A percentile compares a stretch with the other conserved stretches of the same genome.
Evolutionary conservation across 1,284 basidiomycete species (phyloP).

Genomic region (Tilletiaria anomala): DNA sequence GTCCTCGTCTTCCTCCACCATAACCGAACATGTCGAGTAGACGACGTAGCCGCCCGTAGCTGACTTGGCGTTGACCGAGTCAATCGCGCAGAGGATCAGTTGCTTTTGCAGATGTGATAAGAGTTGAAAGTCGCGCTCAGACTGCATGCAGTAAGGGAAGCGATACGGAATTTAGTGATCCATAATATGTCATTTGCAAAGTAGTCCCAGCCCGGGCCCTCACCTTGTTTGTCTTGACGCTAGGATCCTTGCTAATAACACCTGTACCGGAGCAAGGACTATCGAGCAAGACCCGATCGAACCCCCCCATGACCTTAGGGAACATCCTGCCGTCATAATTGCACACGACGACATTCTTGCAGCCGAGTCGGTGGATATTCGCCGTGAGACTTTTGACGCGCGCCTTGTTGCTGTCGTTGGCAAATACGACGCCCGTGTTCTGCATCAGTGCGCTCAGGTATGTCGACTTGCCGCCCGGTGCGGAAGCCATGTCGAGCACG

Average conservation of each 20-base stretch:
- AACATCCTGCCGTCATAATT: conserved; percentile 96
- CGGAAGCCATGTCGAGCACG: conserved; percentile 95
- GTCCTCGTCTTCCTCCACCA: conserved; percentile 93
- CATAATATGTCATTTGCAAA: too few species aligned
- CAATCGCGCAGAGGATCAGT: conserved; percentile 91
- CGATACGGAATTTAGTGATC: background rate
- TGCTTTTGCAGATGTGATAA: conserved; percentile 96
- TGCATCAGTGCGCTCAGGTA: conserved; percentile 56
- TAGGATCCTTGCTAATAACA: conserved; percentile 92
- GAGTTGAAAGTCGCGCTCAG: conserved; percentile 74
- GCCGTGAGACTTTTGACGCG: conserved; percentile 91
- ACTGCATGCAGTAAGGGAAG: conserved; percentile 42
- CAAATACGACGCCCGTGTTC: conserved; percentile 95
- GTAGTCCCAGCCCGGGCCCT: conserved; percentile 4
- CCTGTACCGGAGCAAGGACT: conserved; percentile 97
- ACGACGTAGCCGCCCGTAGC: conserved; percentile 86
- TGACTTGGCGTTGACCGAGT: conserved; percentile 78
- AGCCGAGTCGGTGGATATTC: conserved; percentile 90
- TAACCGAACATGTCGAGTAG: conserved; percentile 97
- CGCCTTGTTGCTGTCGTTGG: conserved; percentile 89
- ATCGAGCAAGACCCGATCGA: conserved; percentile 88
- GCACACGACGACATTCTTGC: conserved; percentile 94
- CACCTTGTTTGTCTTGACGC: conserved; percentile 94
- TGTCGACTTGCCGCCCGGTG: conserved; percentile 93
- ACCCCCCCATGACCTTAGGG: conserved; percentile 98